A percentile compares a stretch with the other conserved stretches of the same genome.
These are phyloP conservation scores for Monosporascus sp. DNA, from an alignment of 2,329 filamentous ascomycete genomes.

Conservation along the genomic window DNA sequence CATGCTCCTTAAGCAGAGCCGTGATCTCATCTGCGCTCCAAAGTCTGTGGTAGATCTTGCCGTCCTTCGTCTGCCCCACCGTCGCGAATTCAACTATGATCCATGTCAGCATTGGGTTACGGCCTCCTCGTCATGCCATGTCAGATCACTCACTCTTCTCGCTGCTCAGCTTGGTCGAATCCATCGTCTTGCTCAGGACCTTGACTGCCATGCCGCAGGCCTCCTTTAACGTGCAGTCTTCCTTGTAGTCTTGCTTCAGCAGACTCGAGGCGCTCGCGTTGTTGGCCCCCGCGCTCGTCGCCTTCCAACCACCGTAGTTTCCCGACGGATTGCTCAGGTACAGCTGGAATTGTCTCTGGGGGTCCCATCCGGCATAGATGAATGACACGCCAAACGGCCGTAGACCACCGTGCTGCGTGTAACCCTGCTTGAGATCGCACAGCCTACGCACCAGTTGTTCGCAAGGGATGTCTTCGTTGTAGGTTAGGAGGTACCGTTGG, in stretches of 20 bases:
- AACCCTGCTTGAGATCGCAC: conserved; percentile 98
- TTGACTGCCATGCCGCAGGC: conserved; percentile 97
- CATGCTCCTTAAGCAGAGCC: conserved; percentile 88
- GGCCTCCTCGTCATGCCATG: background rate
- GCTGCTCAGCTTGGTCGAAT: conserved; percentile 95
- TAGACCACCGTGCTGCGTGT: conserved; percentile 97
- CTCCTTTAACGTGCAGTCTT: conserved; percentile 93
- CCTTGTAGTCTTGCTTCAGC: conserved; percentile 99
- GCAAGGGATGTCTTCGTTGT: conserved; percentile 99
- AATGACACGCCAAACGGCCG: conserved; percentile 98
- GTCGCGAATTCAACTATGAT: conserved; percentile 90
- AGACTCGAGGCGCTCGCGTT: conserved; percentile 95
- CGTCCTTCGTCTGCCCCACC: conserved; percentile 88
- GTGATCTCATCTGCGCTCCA: conserved; percentile 98
- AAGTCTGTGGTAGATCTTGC: conserved; percentile 96
- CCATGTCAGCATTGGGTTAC: conserved; percentile 18
- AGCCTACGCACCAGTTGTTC: conserved; percentile 95
- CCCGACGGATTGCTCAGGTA: conserved; percentile 98
- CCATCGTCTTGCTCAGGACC: conserved; percentile 99
- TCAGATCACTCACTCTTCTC: conserved; percentile 78
- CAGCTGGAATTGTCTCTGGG: conserved; percentile 92
- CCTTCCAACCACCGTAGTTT: conserved; percentile 99
- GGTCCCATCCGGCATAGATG: conserved; percentile 98
- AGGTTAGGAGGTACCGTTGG: conserved; percentile 95
- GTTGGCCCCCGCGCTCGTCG: conserved; percentile 95